These are phyloP conservation scores for Xylaria sp. DNA, from an alignment of 2,329 filamentous ascomycete species.

Conservation along the genomic window DNA sequence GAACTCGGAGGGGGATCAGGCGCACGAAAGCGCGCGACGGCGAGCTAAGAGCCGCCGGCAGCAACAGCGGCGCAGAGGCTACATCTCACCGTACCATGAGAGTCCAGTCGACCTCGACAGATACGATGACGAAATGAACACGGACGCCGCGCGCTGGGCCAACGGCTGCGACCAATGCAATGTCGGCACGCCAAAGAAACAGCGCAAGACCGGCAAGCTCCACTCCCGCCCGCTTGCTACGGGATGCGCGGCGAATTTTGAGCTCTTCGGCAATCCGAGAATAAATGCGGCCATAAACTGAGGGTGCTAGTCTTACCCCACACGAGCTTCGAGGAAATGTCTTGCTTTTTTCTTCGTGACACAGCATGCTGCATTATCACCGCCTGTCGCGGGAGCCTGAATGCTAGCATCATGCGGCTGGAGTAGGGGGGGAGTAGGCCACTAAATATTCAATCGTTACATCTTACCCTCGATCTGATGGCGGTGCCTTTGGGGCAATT, in stretches of 20 bases:
- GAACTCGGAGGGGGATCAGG: neutral
- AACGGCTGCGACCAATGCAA: neutral
- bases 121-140: constrained; percentile 22
- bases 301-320: neutral
- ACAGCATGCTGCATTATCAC: neutral
- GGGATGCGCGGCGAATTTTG: constrained; percentile 32
- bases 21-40: neutral
- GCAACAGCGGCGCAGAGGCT: neutral
- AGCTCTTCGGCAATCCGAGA: constrained; percentile 19
- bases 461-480: no score
- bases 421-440: neutral
- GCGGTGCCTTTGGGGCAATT: neutral
- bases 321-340: neutral
- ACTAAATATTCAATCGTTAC: neutral
- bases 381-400: neutral
- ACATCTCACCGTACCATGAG: constrained; percentile 29
- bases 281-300: neutral
- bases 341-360: neutral
- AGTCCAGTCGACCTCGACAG: constrained; percentile 32
- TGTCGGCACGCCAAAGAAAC: neutral
- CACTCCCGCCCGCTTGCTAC: constrained; percentile 17
- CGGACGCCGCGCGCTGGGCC: neutral
- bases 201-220: neutral
- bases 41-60: neutral
- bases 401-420: neutral